phyloP scores from a whole-genome alignment of 2,329 filamentous ascomycete species.

The Sarocladiaceae sp. region DNA sequence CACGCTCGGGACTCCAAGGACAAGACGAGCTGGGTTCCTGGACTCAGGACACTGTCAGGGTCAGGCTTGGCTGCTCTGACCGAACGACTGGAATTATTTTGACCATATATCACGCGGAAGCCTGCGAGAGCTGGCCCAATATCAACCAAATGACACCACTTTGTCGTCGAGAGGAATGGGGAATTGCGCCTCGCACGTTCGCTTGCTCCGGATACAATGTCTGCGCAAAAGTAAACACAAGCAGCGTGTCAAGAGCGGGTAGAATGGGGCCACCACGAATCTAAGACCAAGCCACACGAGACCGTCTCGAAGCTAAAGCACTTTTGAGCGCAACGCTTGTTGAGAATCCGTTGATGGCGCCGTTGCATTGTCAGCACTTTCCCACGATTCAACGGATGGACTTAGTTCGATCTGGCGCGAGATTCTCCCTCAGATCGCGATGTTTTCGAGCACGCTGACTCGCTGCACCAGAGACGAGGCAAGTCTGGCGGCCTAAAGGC shows the following conservation, averaged over 20 bases:
- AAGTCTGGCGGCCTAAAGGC: not conserved
- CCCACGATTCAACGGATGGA: not conserved
- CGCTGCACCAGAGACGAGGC: not conserved
- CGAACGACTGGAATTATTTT: not conserved
- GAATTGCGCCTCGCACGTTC: too few species aligned
- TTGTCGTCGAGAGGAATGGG: too few species aligned
- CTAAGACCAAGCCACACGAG: not conserved
- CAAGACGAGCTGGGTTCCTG: not conserved
- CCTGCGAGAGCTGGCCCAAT: too few species aligned
- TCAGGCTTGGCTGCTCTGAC: not conserved
- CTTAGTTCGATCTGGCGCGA: not conserved
- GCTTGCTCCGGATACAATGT: too few species aligned
- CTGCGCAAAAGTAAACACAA: not conserved
- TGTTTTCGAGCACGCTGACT: not conserved
- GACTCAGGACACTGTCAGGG: not conserved
- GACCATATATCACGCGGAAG: too few species aligned
- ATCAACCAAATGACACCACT: too few species aligned
- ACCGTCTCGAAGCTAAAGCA: not conserved
- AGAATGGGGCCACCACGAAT: not conserved
- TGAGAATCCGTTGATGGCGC: not conserved
- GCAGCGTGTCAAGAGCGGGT: slow-evolving; percentile 2
- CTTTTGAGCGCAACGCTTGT: not conserved
- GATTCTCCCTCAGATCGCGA: not conserved
- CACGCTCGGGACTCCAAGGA: not conserved
- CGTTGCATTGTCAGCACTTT: not conserved